Base-by-base conservation (phyloP, 2,329 filamentous ascomycete genomes). In the Torrubiella hemipterigena region DNA sequence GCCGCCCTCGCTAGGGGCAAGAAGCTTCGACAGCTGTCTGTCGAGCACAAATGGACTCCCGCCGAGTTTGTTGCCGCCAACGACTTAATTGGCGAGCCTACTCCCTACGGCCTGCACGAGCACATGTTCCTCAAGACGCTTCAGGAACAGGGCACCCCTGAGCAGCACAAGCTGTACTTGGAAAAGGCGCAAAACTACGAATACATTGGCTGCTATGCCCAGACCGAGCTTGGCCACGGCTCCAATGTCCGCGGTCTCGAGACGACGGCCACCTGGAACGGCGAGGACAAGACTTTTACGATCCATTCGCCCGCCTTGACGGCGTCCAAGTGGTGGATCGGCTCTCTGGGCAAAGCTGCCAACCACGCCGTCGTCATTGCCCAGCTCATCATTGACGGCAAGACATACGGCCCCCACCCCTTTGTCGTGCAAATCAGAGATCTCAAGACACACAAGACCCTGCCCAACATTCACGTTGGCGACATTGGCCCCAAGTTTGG, bases 301-400 rank as follows among this genome's bases (percentile, higher is more conserved):
- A 64, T 87, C 21, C 74, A 86, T 54, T 83, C 78, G 1, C 81
- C 81, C 8, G 65, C 73, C 38, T 62, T 86, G 34, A 86, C 81
- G 2, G 71, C 81, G 1, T 79, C 77, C 20, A 89, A 89, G 50
- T 89, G 81, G 81, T 87, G 82, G 82, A 85, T 85, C 43, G 82
- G 82, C 2, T 81, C 79, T 9, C 65, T 87, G 4, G 82, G 81
- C 31, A 68, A 78, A 43, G 77, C 77, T 3, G 81, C 82, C 27
- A 87, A 83, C 49, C 68, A 84, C 47, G 81, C 81, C 2, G 73
- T 83, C 3, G 79, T 87, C 4, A 84, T 87, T 67, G 81, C 82
- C 1, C 81, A 86, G 54, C 63, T 87, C 17, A 69, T 77, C 38
- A 67, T 85, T 38, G 59, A 63, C 37, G 79, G 78, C 42, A 81